phyloP scores from a whole-genome alignment of 345 rosid genomes.

The Syzygium grande region DNA sequence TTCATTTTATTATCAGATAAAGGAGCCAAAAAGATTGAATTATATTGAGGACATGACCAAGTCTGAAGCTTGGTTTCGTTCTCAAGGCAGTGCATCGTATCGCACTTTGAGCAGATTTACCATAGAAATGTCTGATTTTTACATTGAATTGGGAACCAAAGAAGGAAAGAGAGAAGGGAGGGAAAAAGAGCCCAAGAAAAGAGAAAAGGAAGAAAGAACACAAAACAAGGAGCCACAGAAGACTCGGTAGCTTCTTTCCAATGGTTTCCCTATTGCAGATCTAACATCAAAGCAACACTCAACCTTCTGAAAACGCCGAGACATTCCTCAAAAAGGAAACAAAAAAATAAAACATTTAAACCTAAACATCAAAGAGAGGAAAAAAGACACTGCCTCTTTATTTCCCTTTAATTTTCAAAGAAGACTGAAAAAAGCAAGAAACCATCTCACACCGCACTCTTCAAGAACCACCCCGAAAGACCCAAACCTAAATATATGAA shows the following conservation, averaged over 20 bases:
- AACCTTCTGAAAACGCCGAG: slow-evolving; percentile 53
- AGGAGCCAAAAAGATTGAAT: background rate
- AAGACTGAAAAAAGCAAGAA: background rate
- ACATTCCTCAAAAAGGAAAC: slow-evolving; percentile 63
- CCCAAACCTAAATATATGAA: too few species aligned
- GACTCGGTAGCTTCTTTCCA: slow-evolving; percentile 8
- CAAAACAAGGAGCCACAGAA: slow-evolving; percentile 19
- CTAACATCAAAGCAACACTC: slow-evolving; percentile 30
- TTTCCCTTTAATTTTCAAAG: background rate
- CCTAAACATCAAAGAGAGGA: slow-evolving; percentile 1
- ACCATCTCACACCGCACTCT: background rate
- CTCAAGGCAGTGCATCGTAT: background rate
- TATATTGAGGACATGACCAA: background rate
- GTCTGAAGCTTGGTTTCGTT: background rate
- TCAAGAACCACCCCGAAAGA: background rate
- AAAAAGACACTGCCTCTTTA: background rate
- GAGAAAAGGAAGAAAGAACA: background rate
- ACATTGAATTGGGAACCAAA: background rate
- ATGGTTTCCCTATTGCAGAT: slow-evolving; percentile 46
- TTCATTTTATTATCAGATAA: background rate
- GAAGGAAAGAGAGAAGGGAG: background rate
- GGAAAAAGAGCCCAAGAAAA: background rate
- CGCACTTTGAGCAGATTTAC: background rate
- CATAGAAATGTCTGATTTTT: background rate
- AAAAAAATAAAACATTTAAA: background rate